Evolutionary conservation across 2,329 filamentous ascomycete genomes (phyloP), one percentile per base, ranked within the genome.

Genomic region (Talaromyces islandicus): DNA sequence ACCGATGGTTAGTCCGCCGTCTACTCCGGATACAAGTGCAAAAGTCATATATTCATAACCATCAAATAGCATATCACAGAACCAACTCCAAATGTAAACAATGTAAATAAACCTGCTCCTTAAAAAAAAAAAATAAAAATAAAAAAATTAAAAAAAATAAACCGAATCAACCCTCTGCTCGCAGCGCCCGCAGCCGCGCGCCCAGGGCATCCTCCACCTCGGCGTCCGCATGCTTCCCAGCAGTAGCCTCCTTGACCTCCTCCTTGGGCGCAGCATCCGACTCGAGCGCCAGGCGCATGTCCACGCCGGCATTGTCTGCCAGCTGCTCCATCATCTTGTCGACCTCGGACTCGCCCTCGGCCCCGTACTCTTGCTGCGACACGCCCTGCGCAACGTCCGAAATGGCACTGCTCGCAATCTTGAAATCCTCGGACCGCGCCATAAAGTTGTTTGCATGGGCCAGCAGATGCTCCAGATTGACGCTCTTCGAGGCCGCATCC

Each of bases 381-480:
- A 78, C 66, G 1, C 75, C 75, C 62, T 72, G 69, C 27, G 73
- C 72, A 11, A 78, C 75, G 61, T 76, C 75, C 61, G 76, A 72
- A 50, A 78, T 73, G 21, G 75, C 75, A 58, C 65, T 70, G 25
- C 72, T 73, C 4, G 75, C 75, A 57, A 78, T 76, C 64, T 77
- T 77, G 51, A 78, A 77, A 63, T 77, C 75, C 60, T 78, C 75
- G 19, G 69, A 72, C 30, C 74, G 67, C 0, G 73, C 71, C 50
- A 77, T 64, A 54, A 78, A 78, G 56, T 76, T 75, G 56, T 77
- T 78, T 48, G 75, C 75, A 61, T 77, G 74, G 1, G 73, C 70
- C 5, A 78, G 69, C 35, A 77, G 62, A 19, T 73, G 73, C 62
- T 80, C 78, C 21, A 80, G 67, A 60, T 80, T 79, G 56, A 80